phyloP scores from a whole-genome alignment of 2,329 filamentous ascomycete species.

The Pleomassaria siparia region DNA sequence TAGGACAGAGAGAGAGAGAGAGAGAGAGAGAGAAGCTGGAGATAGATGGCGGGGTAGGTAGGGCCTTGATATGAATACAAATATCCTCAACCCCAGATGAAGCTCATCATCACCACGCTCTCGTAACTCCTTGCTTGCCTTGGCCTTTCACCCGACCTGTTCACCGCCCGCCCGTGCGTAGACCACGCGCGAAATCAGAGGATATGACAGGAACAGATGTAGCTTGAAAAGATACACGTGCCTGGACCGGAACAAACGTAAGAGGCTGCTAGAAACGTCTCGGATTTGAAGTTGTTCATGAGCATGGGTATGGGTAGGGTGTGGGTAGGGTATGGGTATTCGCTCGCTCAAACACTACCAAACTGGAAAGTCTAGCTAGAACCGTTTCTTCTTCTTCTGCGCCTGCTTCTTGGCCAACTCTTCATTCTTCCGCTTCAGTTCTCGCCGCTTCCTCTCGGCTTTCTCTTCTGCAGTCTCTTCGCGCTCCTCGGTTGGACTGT shows the following conservation, averaged over 20 bases:
- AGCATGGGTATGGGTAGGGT: no score
- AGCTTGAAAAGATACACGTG: no score
- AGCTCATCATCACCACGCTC: slow-evolving; percentile 1
- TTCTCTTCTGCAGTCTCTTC: slow-evolving; percentile 53
- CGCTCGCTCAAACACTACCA: not conserved
- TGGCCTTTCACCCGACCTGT: not conserved
- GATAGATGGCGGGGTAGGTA: no score
- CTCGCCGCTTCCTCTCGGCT: slow-evolving; percentile 57
- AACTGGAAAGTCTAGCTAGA: slow-evolving; percentile 12
- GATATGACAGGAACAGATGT: no score
- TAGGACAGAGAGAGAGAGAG: no score
- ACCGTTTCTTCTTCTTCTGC: slow-evolving; percentile 38
- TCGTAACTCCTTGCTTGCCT: not conserved
- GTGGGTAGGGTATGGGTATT: no score
- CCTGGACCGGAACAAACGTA: not conserved
- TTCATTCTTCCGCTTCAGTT: slow-evolving; percentile 59
- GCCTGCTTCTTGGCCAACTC: slow-evolving; percentile 55
- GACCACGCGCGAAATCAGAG: not conserved
- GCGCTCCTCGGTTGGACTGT: slow-evolving; percentile 13
- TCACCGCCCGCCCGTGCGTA: not conserved
- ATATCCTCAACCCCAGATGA: not conserved
- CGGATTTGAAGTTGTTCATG: not conserved
- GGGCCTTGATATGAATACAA: no score
- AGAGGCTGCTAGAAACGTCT: not conserved
- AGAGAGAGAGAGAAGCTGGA: no score